Evolutionary conservation across 768 basidiomycete species (phyloP), one percentile per base, ranked within the genome.

Genomic region (Hysterangium stoloniferum): DNA sequence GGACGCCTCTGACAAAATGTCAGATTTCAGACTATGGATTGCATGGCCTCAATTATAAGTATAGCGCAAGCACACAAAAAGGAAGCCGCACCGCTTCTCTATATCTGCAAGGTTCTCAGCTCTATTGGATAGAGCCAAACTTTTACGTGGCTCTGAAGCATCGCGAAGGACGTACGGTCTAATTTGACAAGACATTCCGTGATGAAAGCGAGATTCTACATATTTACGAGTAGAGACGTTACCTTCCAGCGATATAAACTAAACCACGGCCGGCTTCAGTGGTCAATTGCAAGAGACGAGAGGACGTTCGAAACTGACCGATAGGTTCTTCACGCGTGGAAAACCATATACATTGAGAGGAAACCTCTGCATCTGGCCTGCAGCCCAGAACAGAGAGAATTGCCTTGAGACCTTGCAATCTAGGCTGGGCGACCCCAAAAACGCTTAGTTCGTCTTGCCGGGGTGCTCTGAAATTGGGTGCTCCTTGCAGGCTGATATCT

Each of bases 301-400:
- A 50, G 38, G 28, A 8, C 12, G 31, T 6, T 36, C 1, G 24
- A 22, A 19, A 72, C 82, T 54, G 65, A 91, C 92, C 80, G 46
- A 95, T 80, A 4, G 94, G 93, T 62, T 98, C 96, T 66, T 99
- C 96, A 57, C 96, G 77, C 11, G 95, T 96, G 25, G 87, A 96
- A 66, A 98, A 91, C 92, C 93, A 99, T 25, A 95, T 83, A 3
- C 89, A 88, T 58, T 81, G 84, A 2, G 84, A 79, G 9, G 82
- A 77, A 54, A 81, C 73, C 3, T 67, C 59, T 28, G 73, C 75
- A 48, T 75, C 78, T 7, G 87, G 87, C 25, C 84, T 71, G 56
- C 85, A 86, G 31, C 83, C 72, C 5, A 99, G 76, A 9, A 92
- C 74, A 19, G 90, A 90, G 4, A 99, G 69, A 44, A 98, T 89